Conservation (phyloP, 116 monocot species). For the Dioscorea cayenensis region DNA sequence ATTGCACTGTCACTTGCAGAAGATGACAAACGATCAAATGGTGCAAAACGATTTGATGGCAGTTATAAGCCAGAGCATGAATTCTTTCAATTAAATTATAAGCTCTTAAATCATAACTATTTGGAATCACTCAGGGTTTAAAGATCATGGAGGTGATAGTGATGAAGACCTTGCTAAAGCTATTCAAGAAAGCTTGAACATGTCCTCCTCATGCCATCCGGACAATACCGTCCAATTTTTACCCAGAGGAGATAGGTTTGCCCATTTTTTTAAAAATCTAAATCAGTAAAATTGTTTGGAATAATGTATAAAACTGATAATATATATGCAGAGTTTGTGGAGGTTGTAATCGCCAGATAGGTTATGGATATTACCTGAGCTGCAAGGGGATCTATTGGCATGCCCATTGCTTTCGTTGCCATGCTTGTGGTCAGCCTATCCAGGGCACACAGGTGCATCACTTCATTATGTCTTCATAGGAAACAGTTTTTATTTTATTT, state of each 20-base stretch:
- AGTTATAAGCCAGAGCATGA: no score
- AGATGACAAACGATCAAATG: constrained; percentile 46
- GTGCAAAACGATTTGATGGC: constrained; percentile 5
- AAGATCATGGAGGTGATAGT: constrained; percentile 9
- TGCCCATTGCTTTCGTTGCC: constrained; percentile 72
- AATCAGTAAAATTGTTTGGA: background rate
- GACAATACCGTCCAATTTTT: constrained; percentile 33
- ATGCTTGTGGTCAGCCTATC: constrained; percentile 52
- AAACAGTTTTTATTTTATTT: no score
- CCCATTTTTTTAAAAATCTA: background rate
- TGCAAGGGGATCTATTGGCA: constrained; percentile 95
- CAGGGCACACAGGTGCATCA: constrained; percentile 65
- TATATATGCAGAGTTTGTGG: constrained; percentile 49
- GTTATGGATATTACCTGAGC: constrained; percentile 80
- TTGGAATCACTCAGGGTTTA: no score
- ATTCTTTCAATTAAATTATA: no score
- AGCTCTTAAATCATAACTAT: no score
- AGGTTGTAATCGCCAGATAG: constrained; percentile 76
- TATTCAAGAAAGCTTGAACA: constrained; percentile 50
- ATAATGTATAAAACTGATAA: background rate
- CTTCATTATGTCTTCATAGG: background rate
- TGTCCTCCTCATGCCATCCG: constrained; percentile 31
- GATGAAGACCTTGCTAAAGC: constrained; percentile 70
- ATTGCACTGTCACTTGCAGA: constrained; percentile 83
- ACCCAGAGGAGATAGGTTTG: constrained; percentile 68